Percentiles rank a stretch among this genome's conserved stretches.
Conservation (phyloP, 1,139 yeast species). For the Geotrichum phurueaensis region DNA sequence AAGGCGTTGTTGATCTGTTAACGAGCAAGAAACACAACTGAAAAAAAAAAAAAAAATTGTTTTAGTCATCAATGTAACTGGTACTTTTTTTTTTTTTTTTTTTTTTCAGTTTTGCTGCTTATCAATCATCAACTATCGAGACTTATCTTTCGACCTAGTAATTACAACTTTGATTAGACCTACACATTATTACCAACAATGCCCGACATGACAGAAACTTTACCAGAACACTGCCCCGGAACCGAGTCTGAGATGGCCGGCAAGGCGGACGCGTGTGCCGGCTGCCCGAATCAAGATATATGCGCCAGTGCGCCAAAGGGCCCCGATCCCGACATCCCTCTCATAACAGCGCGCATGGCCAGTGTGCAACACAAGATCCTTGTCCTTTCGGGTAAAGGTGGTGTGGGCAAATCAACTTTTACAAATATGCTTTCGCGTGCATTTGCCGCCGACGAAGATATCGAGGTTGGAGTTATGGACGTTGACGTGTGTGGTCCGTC, state of each 20-base stretch:
- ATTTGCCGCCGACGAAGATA: slow-evolving; percentile 75
- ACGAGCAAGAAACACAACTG: neutral
- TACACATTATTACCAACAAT: neutral
- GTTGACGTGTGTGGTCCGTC: slow-evolving; percentile 97
- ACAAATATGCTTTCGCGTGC: slow-evolving; percentile 96
- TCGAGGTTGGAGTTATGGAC: slow-evolving; percentile 96
- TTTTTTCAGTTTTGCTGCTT: neutral
- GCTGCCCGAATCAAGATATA: slow-evolving; percentile 89
- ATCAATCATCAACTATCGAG: neutral
- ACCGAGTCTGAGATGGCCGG: slow-evolving; percentile 95
- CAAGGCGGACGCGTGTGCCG: slow-evolving; percentile 84
- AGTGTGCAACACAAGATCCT: slow-evolving; percentile 75
- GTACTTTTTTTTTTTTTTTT: neutral
- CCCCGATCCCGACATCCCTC: slow-evolving; percentile 88
- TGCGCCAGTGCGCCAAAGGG: slow-evolving; percentile 89
- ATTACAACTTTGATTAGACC: neutral
- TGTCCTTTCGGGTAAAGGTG: slow-evolving; percentile 94
- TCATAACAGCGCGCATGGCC: slow-evolving; percentile 62
- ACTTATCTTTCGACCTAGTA: neutral
- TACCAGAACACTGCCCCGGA: slow-evolving; percentile 98
- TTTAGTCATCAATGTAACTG: neutral
- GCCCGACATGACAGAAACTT: slow-evolving; percentile 25
- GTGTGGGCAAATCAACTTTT: slow-evolving; percentile 96
- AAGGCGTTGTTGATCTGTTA: neutral
- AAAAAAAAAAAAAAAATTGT: neutral